Evolutionary conservation across 495 filamentous ascomycete species (phyloP), one percentile per base, ranked within the genome.

Genomic region (Podospora comata): DNA sequence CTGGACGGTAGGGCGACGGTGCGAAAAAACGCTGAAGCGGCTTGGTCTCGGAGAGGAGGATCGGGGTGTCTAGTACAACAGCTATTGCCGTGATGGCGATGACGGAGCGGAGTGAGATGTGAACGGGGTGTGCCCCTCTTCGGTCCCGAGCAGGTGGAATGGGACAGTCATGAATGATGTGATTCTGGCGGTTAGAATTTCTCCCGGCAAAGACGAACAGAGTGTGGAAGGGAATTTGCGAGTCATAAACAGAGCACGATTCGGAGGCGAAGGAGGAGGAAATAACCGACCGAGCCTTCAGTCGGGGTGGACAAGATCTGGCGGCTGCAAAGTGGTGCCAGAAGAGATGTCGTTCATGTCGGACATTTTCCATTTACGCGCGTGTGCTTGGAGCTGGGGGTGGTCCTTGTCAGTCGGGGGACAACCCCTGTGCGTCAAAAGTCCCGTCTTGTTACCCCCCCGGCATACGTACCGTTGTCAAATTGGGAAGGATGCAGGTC

Each of bases 401-500:
- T 20, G 23, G 55, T 20, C 55, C 55, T 58, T 58, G 55, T 26
- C 55, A 58, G n/a, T 20, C n/a, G 55, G 55, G 18, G 55, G 55
- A 26, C 9, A 48, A 48, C 39, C 39, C 18, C 18, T 58, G 55
- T 20, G 55, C 55, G 18, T 58, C 55, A 26, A 58, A 18, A 58
- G 20, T 58, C 55, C 18, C 18, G n/a, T 58, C n/a, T 20, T 58
- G 20, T 23, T 23, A 58, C 20, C 55, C 20, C 55, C 55, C 55
- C 55, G 19, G 19, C 55, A 58, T 15, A 58, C n/a, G 20, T 15
- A 58, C n/a, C 20, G n/a, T 58, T 58, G 55, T 58, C 55, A 58
- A 26, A 58, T 58, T 26, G n/a, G n/a, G 55, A 58, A 58, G 23
- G 23, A 5, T 26, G 55, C 55, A 58, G 55, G 9, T 19, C 16